phyloP scores from a whole-genome alignment of 2,329 filamentous ascomycete species.

The Penicillium sp. region DNA sequence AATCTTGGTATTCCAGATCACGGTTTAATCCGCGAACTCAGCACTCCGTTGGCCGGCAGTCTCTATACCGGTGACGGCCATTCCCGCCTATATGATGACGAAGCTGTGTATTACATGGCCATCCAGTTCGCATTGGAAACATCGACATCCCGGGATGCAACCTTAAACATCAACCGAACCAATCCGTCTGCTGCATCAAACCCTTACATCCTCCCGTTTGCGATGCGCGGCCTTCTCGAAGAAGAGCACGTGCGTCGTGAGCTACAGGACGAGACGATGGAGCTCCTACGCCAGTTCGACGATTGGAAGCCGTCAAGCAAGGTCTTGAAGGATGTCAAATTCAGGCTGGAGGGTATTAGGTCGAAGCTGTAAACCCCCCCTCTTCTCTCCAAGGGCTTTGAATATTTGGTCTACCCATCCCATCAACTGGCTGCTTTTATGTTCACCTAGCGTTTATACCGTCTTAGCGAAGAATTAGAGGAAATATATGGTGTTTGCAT shows the following conservation, averaged over 20 bases:
- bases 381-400: neutral
- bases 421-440: neutral
- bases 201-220: conserved; percentile 91
- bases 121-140: conserved; percentile 75
- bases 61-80: conserved; percentile 92
- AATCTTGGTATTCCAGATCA: conserved; percentile 94
- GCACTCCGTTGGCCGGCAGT: conserved; percentile 82
- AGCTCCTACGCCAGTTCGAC: conserved; percentile 85
- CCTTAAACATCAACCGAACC: conserved; percentile 56
- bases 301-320: conserved; percentile 90
- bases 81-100: conserved; percentile 88
- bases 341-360: conserved; percentile 84
- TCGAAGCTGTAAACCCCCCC: conserved; percentile 65
- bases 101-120: conserved; percentile 78
- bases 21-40: conserved; percentile 87
- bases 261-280: conserved; percentile 71
- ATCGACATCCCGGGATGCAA: conserved; percentile 51
- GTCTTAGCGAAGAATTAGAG: conserved; percentile 2
- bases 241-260: conserved; percentile 87
- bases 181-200: conserved; percentile 56
- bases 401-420: neutral
- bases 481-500: neutral
- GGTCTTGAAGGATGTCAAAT: conserved; percentile 92
- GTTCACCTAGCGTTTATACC: neutral
- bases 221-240: conserved; percentile 88